These are phyloP conservation scores for Aleurites moluccanus DNA, from an alignment of 441 rosid species.

Conservation along the genomic window DNA sequence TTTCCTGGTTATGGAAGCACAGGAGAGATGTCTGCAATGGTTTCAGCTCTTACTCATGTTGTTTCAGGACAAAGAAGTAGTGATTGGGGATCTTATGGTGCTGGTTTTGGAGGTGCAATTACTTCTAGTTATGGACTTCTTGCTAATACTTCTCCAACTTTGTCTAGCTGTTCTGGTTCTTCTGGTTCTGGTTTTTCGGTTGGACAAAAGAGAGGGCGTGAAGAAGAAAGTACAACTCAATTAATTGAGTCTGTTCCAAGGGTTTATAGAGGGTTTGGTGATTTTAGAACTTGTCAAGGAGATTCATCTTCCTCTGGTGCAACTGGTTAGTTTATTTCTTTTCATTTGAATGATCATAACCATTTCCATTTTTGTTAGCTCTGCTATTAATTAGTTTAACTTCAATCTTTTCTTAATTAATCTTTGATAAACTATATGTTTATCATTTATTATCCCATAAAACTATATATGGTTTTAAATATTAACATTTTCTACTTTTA, in stretches of 20 bases:
- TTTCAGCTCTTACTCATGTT: slow-evolving; percentile 55
- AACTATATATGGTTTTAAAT: background rate
- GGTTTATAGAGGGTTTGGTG: slow-evolving; percentile 34
- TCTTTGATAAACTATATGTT: background rate
- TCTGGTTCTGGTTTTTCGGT: slow-evolving; percentile 36
- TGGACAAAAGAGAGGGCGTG: slow-evolving; percentile 57
- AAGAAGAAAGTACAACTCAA: slow-evolving; percentile 34
- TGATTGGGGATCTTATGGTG: slow-evolving; percentile 16
- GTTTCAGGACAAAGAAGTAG: slow-evolving; percentile 38
- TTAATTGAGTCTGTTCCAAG: slow-evolving; percentile 32
- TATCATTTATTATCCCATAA: background rate
- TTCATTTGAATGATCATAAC: background rate
- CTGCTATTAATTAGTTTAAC: background rate
- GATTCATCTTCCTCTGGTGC: slow-evolving; percentile 40
- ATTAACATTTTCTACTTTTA: background rate
- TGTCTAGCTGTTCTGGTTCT: slow-evolving; percentile 19
- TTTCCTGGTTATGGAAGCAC: slow-evolving; percentile 32
- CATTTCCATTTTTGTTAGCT: too few relatives aligned
- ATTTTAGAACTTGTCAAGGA: slow-evolving; percentile 25
- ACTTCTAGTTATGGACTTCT: background rate
- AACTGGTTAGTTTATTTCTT: slow-evolving; percentile 30
- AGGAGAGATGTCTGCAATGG: slow-evolving; percentile 59
- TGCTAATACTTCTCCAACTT: background rate
- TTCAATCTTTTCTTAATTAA: background rate
- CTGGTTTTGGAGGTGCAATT: slow-evolving; percentile 18